Conservation (phyloP, 1,139 yeast species). For the Chernovozyma sophiae-reginae region DNA sequence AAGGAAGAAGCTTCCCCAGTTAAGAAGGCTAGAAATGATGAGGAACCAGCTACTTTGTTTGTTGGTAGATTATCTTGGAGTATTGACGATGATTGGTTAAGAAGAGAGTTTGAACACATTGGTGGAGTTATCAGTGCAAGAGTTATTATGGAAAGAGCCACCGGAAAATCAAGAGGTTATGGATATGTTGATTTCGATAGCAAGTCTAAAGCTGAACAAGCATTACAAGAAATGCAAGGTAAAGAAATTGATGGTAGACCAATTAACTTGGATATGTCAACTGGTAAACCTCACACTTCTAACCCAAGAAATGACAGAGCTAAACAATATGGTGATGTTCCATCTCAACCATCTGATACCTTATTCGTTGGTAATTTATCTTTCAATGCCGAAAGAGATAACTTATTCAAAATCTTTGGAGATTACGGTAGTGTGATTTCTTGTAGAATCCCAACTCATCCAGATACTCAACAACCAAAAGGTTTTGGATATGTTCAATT, state of each 20-base stretch:
- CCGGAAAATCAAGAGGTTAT: constrained; percentile 95
- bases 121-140: constrained; percentile 88
- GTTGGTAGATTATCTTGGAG: constrained; percentile 98
- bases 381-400: constrained; percentile 81
- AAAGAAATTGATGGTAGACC: constrained; percentile 96
- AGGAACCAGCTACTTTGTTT: constrained; percentile 81
- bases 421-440: constrained; percentile 78
- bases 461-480: constrained; percentile 97
- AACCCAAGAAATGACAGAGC: constrained; percentile 71
- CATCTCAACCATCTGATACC: constrained; percentile 91
- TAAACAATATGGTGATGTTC: constrained; percentile 80
- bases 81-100: constrained; percentile 92
- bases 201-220: constrained; percentile 77
- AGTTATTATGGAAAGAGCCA: constrained; percentile 87
- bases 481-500: constrained; percentile 98
- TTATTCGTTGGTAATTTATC: constrained; percentile 93
- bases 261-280: constrained; percentile 88
- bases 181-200: constrained; percentile 94
- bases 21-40: constrained; percentile 33
- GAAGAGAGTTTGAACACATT: constrained; percentile 73
- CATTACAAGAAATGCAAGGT: constrained; percentile 85
- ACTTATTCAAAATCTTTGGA: constrained; percentile 66
- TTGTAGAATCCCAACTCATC: constrained; percentile 95
- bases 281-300: constrained; percentile 65
- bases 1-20: constrained; percentile 16